A percentile compares a stretch with the other conserved stretches of the same genome.
Conservation (phyloP, 257 asterid genomes). For the Solanum chiquidenum region DNA sequence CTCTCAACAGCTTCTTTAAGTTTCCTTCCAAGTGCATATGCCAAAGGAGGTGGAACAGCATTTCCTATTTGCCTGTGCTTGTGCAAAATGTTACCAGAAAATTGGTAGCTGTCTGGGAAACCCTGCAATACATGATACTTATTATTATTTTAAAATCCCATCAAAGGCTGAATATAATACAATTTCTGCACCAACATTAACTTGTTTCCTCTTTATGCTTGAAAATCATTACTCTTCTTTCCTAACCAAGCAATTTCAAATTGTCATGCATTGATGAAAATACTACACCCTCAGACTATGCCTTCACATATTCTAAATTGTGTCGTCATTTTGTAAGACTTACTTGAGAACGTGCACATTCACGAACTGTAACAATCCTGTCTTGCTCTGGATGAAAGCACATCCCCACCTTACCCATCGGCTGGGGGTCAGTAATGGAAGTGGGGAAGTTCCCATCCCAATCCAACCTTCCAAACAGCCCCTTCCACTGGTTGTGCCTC, state of each 20-base stretch:
- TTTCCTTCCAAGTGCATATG: slow-evolving; percentile 75
- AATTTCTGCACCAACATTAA: background rate
- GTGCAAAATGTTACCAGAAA: slow-evolving; percentile 53
- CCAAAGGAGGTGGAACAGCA: slow-evolving; percentile 94
- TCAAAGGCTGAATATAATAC: background rate
- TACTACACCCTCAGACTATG: background rate
- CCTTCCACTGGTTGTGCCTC: slow-evolving; percentile 99
- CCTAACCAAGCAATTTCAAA: too few relatives aligned
- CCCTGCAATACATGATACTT: slow-evolving; percentile 42
- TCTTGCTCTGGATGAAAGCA: slow-evolving; percentile 95
- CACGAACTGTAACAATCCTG: slow-evolving; percentile 92
- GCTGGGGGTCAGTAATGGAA: slow-evolving; percentile 89
- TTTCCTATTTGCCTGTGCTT: slow-evolving; percentile 91
- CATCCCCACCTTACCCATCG: slow-evolving; percentile 98
- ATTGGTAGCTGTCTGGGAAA: slow-evolving; percentile 65
- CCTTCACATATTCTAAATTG: background rate
- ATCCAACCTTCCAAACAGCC: slow-evolving; percentile 82
- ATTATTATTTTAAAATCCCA: background rate
- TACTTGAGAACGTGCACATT: slow-evolving; percentile 97
- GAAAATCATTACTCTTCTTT: too few relatives aligned
- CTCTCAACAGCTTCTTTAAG: slow-evolving; percentile 70
- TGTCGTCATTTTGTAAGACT: slow-evolving; percentile 5
- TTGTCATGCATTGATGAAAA: background rate
- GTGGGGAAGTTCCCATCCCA: slow-evolving; percentile 98
- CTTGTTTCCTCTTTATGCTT: too few relatives aligned